Conservation (phyloP, 345 rosid species). For the Linum trigynum region DNA sequence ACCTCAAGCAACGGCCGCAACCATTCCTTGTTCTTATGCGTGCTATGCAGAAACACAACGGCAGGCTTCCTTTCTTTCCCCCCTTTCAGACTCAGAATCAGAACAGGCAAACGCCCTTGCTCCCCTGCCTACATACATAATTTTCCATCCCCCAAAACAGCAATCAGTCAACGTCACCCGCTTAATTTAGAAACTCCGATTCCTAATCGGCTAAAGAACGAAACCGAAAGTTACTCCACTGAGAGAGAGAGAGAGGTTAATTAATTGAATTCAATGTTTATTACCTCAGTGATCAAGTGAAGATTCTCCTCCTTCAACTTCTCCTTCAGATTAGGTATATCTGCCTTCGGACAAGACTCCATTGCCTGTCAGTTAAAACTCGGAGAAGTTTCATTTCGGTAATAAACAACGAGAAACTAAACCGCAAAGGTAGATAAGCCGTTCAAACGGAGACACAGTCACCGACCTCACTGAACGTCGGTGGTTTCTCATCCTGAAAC, state of each 20-base stretch:
- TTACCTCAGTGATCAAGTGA: conserved; percentile 66
- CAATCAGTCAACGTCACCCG: background rate
- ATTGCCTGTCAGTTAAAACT: conserved; percentile 34
- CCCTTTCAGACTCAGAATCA: conserved; percentile 55
- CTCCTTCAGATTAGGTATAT: conserved; percentile 39
- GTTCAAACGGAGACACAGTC: too few relatives aligned
- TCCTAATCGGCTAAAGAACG: background rate
- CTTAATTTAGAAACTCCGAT: too few relatives aligned
- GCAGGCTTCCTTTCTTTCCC: conserved; percentile 44
- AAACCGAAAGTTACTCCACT: too few relatives aligned
- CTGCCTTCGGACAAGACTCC: conserved; percentile 61
- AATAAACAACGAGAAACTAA: background rate
- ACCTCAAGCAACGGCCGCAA: conserved; percentile 86
- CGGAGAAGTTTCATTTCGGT: too few relatives aligned
- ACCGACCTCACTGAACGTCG: conserved; percentile 37
- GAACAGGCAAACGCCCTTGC: conserved; percentile 65
- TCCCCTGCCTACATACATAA: conserved; percentile 39
- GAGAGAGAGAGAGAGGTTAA: background rate
- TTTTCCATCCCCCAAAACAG: background rate
- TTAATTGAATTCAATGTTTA: background rate
- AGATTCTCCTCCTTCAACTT: conserved; percentile 61
- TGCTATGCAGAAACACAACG: conserved; percentile 78
- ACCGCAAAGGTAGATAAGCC: background rate
- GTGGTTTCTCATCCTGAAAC: conserved; percentile 40
- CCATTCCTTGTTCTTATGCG: conserved; percentile 76